Evolutionary conservation across 2,329 filamentous ascomycete species (phyloP).

Genomic region (Calonectria fujianensis): DNA sequence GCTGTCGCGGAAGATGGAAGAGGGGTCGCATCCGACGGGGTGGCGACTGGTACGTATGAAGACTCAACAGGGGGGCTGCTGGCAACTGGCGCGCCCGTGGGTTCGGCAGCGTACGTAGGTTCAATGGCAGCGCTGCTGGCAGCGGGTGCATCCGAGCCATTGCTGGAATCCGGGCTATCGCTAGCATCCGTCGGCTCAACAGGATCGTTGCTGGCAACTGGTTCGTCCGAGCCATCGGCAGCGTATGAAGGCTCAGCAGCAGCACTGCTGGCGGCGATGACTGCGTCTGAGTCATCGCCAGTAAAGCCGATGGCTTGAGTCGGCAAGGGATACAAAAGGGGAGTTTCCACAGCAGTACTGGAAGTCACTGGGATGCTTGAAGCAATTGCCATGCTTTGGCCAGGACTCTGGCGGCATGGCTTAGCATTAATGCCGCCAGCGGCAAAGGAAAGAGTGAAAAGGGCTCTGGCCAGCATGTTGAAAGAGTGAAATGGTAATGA

Average conservation of each 20-base stretch:
- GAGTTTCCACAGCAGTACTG: neutral
- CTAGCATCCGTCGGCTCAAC: neutral
- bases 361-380: neutral
- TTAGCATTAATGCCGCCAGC: neutral
- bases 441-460: neutral
- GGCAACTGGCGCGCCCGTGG: neutral
- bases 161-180: neutral
- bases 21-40: neutral
- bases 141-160: neutral
- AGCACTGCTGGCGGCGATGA: neutral
- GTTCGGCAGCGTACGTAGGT: neutral
- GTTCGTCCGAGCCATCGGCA: neutral
- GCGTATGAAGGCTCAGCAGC: neutral
- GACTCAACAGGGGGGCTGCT: neutral
- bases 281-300: too few relatives aligned
- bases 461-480: neutral
- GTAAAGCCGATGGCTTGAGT: neutral
- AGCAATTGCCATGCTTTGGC: neutral
- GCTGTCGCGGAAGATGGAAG: neutral
- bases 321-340: neutral
- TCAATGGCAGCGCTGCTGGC: neutral
- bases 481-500: neutral
- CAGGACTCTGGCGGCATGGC: neutral
- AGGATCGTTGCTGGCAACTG: too few relatives aligned
- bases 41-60: neutral